Conservation (phyloP, 495 filamentous ascomycete species). For the Letharia columbiana region DNA sequence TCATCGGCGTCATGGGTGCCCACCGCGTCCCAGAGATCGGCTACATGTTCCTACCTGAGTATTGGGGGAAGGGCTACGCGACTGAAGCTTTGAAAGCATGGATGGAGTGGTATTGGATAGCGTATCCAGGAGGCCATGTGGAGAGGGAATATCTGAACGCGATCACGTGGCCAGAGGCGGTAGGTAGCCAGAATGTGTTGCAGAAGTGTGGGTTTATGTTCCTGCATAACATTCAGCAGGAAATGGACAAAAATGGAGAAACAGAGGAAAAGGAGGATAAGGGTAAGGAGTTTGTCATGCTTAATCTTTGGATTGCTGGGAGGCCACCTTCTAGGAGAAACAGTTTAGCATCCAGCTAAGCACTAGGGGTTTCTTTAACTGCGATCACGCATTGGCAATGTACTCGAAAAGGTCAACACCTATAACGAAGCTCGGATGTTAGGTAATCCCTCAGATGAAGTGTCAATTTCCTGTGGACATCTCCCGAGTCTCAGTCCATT, state of each 20-base stretch:
- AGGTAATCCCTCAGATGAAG: too few relatives aligned
- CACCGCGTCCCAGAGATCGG: constrained; percentile 28
- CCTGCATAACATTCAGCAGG: background rate
- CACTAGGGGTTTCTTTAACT: background rate
- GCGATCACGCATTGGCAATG: background rate
- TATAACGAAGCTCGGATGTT: too few relatives aligned
- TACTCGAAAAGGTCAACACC: background rate
- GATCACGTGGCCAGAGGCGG: background rate
- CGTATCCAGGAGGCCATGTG: constrained; percentile 22
- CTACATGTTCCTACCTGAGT: constrained; percentile 27
- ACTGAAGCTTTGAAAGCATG: constrained; percentile 31
- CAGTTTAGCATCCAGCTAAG: background rate
- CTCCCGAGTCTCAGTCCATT: background rate
- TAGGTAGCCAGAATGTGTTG: background rate
- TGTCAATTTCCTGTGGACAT: too few relatives aligned
- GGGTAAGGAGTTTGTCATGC: background rate
- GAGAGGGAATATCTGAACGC: background rate
- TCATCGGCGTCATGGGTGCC: constrained; percentile 11
- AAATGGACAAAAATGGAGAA: background rate
- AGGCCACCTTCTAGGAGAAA: background rate
- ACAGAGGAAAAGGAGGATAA: background rate
- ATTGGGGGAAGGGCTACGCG: constrained; percentile 33
- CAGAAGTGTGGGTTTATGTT: background rate
- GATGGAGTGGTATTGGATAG: constrained; percentile 27
- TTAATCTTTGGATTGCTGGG: background rate